These are phyloP conservation scores for Cercospora sp. DNA, from an alignment of 2,329 filamentous ascomycete genomes.

Conservation along the genomic window DNA sequence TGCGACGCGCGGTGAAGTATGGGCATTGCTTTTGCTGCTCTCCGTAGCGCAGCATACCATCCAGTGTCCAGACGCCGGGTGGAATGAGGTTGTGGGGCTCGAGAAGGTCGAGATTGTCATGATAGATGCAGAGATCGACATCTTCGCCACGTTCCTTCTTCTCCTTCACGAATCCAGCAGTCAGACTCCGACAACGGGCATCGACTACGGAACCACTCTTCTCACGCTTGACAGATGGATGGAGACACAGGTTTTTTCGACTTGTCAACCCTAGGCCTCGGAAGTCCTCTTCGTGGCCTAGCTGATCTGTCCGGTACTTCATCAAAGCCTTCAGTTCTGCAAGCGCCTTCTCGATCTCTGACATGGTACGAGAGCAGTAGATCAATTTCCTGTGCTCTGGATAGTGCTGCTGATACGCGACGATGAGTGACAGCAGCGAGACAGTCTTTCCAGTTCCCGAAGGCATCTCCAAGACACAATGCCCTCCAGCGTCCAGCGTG, in stretches of 20 bases:
- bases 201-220: slow-evolving; percentile 95
- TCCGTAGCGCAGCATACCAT: slow-evolving; percentile 83
- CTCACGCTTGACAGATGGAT: slow-evolving; percentile 92
- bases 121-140: slow-evolving; percentile 91
- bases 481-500: slow-evolving; percentile 89
- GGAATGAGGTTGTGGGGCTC: slow-evolving; percentile 94
- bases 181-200: slow-evolving; percentile 91
- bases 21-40: slow-evolving; percentile 96
- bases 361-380: slow-evolving; percentile 99
- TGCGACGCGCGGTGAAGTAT: slow-evolving; percentile 91
- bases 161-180: slow-evolving; percentile 94
- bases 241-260: slow-evolving; percentile 94
- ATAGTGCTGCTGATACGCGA: slow-evolving; percentile 93
- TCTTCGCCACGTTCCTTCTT: slow-evolving; percentile 95
- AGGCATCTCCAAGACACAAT: slow-evolving; percentile 98
- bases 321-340: slow-evolving; percentile 89
- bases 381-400: slow-evolving; percentile 94
- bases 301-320: slow-evolving; percentile 86
- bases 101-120: slow-evolving; percentile 95
- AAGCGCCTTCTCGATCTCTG: slow-evolving; percentile 96
- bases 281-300: slow-evolving; percentile 92
- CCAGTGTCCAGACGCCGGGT: slow-evolving; percentile 92
- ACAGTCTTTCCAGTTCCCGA: slow-evolving; percentile 98
- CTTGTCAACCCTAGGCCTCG: slow-evolving; percentile 88
- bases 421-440: slow-evolving; percentile 88